Percentiles rank a stretch among this genome's conserved stretches.
phyloP scores from a whole-genome alignment of 2,329 filamentous ascomycete species.

The Ascochyta pisi region DNA sequence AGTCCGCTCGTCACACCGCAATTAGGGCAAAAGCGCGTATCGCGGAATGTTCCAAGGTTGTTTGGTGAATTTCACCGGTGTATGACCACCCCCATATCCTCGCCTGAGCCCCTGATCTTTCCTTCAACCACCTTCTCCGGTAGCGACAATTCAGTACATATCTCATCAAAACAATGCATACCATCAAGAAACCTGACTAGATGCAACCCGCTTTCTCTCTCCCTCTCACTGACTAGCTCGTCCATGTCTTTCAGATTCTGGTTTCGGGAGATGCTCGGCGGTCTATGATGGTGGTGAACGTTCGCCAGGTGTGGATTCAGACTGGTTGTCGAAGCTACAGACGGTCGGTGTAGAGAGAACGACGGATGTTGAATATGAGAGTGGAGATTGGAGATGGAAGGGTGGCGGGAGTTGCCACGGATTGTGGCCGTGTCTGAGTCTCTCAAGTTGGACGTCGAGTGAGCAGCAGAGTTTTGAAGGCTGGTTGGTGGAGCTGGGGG shows the following conservation, averaged over 20 bases:
- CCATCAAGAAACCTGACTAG: conserved; percentile 76
- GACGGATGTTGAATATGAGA: conserved; percentile 22
- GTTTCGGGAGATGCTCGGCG: conserved; percentile 9
- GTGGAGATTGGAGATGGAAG: conserved; percentile 14
- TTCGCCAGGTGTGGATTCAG: conserved; percentile 11
- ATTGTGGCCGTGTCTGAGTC: conserved; percentile 31
- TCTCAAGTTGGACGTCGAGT: conserved; percentile 22
- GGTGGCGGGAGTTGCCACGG: conserved; percentile 20
- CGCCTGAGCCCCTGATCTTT: conserved; percentile 61
- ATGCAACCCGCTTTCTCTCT: conserved; percentile 44
- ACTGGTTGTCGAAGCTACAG: conserved; percentile 23
- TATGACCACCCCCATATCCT: conserved; percentile 41
- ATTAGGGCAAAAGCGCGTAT: not conserved
- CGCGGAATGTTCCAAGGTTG: not conserved
- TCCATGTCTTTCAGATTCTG: conserved; percentile 23
- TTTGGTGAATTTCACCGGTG: conserved; percentile 22
- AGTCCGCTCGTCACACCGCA: not conserved
- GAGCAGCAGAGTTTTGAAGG: conserved; percentile 28
- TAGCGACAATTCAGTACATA: conserved; percentile 76
- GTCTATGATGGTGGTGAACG: conserved; percentile 12
- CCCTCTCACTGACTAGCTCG: conserved; percentile 24
- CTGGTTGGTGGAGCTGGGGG: conserved; percentile 39
- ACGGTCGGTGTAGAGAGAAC: conserved; percentile 29
- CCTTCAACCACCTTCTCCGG: conserved; percentile 74
- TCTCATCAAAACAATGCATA: conserved; percentile 79